Percentiles rank a stretch among this genome's conserved stretches.
Conservation (phyloP, 441 rosid species). For the Pelargonium exstipulatum region DNA sequence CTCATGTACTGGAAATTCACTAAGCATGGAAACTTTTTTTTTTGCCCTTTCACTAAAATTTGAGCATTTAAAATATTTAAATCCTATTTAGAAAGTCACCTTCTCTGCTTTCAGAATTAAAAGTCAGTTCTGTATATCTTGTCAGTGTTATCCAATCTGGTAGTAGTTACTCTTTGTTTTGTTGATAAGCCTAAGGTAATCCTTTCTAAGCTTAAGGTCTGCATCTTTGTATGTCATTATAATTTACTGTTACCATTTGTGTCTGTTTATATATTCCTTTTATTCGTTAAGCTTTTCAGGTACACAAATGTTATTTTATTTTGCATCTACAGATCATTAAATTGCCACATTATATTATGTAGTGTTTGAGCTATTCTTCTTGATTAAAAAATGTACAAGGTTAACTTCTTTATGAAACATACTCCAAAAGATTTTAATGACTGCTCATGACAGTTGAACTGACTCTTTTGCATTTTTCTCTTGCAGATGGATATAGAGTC, state of each 20-base stretch:
- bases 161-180: neutral
- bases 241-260: neutral
- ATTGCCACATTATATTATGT: neutral
- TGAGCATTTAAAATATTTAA: neutral
- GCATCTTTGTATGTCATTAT: neutral
- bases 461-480: slow-evolving; percentile 22
- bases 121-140: neutral
- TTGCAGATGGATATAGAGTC: slow-evolving; percentile 71
- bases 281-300: neutral
- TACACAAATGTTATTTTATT: neutral
- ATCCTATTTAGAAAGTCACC: neutral
- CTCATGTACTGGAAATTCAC: neutral
- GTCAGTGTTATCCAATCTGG: neutral
- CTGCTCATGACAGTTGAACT: slow-evolving; percentile 16
- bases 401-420: slow-evolving; percentile 8
- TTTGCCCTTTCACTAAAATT: neutral
- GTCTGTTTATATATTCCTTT: neutral
- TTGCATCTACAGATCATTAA: neutral
- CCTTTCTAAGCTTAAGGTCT: neutral
- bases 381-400: neutral
- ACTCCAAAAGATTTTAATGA: neutral
- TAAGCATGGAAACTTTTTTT: neutral
- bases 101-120: neutral
- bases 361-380: neutral
- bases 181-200: neutral